phyloP scores from a whole-genome alignment of 2,329 filamentous ascomycete species.

The Macroventuria anomochaeta region DNA sequence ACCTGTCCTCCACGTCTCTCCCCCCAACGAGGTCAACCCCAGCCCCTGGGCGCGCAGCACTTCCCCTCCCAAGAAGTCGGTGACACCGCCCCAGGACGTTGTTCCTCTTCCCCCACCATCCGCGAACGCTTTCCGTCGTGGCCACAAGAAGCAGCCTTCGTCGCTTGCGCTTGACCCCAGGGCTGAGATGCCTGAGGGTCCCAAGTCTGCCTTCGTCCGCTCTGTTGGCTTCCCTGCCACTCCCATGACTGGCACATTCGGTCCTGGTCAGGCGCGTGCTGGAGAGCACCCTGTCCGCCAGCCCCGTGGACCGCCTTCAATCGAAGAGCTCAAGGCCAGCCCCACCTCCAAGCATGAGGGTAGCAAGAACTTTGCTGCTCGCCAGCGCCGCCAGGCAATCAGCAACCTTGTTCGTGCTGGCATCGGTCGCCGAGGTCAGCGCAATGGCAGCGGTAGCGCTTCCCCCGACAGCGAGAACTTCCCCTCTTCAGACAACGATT shows the following conservation, averaged over 20 bases:
- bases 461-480: constrained; percentile 89
- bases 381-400: constrained; percentile 89
- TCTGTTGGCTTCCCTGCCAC: constrained; percentile 74
- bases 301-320: constrained; percentile 85
- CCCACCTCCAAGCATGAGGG: constrained; percentile 93
- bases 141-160: constrained; percentile 82
- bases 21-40: constrained; percentile 68
- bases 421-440: constrained; percentile 77
- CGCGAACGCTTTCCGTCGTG: constrained; percentile 88
- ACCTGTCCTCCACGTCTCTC: constrained; percentile 78
- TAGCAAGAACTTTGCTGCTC: constrained; percentile 94
- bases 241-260: constrained; percentile 83
- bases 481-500: constrained; percentile 71
- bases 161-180: constrained; percentile 69
- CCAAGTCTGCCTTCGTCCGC: constrained; percentile 70
- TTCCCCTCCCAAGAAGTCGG: constrained; percentile 66
- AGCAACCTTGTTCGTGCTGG: constrained; percentile 91
- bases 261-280: constrained; percentile 88
- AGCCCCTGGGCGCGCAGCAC: constrained; percentile 67
- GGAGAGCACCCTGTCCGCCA: constrained; percentile 95
- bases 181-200: constrained; percentile 65
- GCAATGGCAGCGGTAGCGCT: constrained; percentile 76
- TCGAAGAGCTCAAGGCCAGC: constrained; percentile 88
- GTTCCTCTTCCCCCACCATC: constrained; percentile 84
- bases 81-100: constrained; percentile 72